Evolutionary conservation across 2,329 filamentous ascomycete species (phyloP), one percentile per base, ranked within the genome.

Genomic region (Claviceps sp.): DNA sequence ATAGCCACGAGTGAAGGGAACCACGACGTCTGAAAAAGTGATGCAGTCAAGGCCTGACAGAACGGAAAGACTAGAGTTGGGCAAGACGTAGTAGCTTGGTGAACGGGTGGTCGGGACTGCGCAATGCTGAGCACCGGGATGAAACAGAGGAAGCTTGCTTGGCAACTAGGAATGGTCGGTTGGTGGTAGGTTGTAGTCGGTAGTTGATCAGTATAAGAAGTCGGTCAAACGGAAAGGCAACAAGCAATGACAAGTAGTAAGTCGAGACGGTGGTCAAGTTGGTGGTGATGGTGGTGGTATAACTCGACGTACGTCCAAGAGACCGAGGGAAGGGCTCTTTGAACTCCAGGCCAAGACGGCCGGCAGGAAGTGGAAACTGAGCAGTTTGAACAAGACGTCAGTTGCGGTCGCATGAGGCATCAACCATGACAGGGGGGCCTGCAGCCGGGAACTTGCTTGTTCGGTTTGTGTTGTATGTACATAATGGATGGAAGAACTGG

Each of bases 1-100:
- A 55, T 58, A 58, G 56, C 58, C 58, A 59, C 63, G 59, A 62
- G 62, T 61, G 63, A 17, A 62, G 57, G 29, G 56, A 60, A 56
- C 54, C 59, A 62, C 56, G 54, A 61, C 59, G 58, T 56, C 56
- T 61, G 61, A 58, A 53, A 37, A 37, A 52, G 38, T 23, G 26
- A 40, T 34, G 17, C 34, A 47, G 44, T 34, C n/a, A 45, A 45
- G 7, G 44, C 44, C 44, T 17, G 44, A 36, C 44, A 11, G 16
- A 45, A 45, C 8, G 3, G 11, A 20, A 26, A n/a, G 13, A 26
- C 14, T 9, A 45, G 44, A 45, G 34, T 16, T 26, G 43, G 22
- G 16, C 43, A 29, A 29, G 43, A 26, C 26, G 22, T 16, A 29
- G 43, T 16, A 29, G 45, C 45, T 20, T 29, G 37, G 16, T n/a